Base-by-base conservation (phyloP, 176 grass and related monocot species). In the Aegilops longissima region DNA sequence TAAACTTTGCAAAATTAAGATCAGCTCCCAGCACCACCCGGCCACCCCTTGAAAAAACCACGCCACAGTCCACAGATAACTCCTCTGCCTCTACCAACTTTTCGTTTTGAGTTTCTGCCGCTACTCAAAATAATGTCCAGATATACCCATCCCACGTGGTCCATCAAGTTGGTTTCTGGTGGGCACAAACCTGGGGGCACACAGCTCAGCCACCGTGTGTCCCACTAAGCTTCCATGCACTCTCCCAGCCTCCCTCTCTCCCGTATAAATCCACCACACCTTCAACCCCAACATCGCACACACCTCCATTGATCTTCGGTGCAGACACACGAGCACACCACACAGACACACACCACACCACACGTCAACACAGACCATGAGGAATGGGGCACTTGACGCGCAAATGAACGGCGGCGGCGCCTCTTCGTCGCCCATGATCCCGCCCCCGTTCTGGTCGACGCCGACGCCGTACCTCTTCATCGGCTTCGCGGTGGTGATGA, bases 381-480 rank as follows among this genome's bases (percentile, higher is more conserved):
- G 61, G 70, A 18, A 35, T 0, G 76, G 36, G 1, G 82, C 68
- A 17, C 36, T 39, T 1, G 63, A 27, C 77, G 77, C 81, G 82
- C 51, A 70, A 2, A 91, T 84, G 89, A 86, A 67, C 25, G 58
- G 21, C 44, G 49, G n/a, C 18, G 51, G 45, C 13, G 42, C 12
- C 2, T 84, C 81, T 58, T 68, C 81, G 27, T 68, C 85, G 75
- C 52, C 81, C 69, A 9, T 49, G 36, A 25, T 75, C 23, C 82
- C 39, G 31, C 90, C 86, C 36, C 91, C 88, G 77, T 93, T 90
- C 45, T 93, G 91, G 91, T 87, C 84, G 8, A 90, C 91, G 12
- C 91, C 91, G 17, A 90, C 88, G 66, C 91, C 91, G 6, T 93
- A 93, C 83, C 88, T 93, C 45, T 93, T 93, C 73, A 87, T 90